phyloP scores from a whole-genome alignment of 768 basidiomycete genomes.

The Kwoniella sp. region DNA sequence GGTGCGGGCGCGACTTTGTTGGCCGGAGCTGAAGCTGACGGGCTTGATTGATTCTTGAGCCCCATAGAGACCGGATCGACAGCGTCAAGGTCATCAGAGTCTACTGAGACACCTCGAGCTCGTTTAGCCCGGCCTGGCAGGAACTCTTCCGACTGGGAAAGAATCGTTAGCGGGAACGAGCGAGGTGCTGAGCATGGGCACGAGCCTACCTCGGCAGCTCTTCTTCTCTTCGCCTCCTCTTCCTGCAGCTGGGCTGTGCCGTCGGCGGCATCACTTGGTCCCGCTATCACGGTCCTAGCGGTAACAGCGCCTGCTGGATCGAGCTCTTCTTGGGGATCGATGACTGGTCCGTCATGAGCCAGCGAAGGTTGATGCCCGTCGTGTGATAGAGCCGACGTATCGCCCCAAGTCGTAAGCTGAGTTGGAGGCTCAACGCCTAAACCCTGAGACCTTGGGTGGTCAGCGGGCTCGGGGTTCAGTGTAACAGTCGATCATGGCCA shows the following conservation, averaged over 20 bases:
- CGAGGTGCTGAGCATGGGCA: too few species aligned
- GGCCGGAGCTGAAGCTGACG: background rate
- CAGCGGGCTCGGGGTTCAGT: too few species aligned
- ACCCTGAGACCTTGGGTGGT: constrained; percentile 21
- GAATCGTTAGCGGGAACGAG: background rate
- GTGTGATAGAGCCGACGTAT: constrained; percentile 20
- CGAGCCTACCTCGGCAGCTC: background rate
- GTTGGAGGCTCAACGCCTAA: constrained; percentile 41
- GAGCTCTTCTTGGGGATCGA: constrained; percentile 7
- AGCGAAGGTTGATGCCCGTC: constrained; percentile 15
- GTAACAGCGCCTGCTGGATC: constrained; percentile 42
- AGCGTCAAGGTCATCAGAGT: constrained; percentile 73
- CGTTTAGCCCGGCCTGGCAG: constrained; percentile 20
- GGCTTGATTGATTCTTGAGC: too few species aligned
- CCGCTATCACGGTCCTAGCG: constrained; percentile 36
- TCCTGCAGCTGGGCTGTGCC: constrained; percentile 24
- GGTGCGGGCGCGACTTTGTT: constrained; percentile 51
- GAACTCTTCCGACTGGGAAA: background rate
- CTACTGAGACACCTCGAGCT: constrained; percentile 42
- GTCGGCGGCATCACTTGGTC: constrained; percentile 33
- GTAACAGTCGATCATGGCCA: too few species aligned
- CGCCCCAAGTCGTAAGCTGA: constrained; percentile 37
- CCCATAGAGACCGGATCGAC: too few species aligned
- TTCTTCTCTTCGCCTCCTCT: constrained; percentile 3
- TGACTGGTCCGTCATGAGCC: constrained; percentile 26